Percentiles rank a stretch among this genome's conserved stretches.
These are phyloP conservation scores for Globisporangium yorkense DNA, from an alignment of 352 stramenopile genomes.

Conservation along the genomic window DNA sequence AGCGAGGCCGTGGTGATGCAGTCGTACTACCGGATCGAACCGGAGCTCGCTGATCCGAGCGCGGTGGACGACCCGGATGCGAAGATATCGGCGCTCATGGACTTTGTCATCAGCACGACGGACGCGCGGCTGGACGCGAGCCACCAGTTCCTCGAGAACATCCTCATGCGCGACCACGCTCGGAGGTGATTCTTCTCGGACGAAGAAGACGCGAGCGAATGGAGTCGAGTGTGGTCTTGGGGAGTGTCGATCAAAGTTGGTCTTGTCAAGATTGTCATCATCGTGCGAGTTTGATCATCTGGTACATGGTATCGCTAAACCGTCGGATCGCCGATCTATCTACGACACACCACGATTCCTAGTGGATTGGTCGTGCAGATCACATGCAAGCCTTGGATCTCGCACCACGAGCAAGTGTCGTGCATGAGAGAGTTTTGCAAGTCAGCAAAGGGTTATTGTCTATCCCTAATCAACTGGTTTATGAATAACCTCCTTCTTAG, in stretches of 20 bases:
- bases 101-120: slow-evolving; percentile 13
- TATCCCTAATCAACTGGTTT: neutral
- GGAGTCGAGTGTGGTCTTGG: neutral
- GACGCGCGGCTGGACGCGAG: slow-evolving; percentile 10
- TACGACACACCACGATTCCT: no score
- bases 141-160: slow-evolving; percentile 15
- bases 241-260: no score
- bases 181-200: neutral
- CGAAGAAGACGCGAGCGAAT: neutral
- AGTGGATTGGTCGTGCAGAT: no score
- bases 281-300: no score
- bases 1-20: slow-evolving; percentile 12
- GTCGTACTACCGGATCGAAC: slow-evolving; percentile 13
- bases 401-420: no score
- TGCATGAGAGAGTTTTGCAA: no score
- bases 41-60: slow-evolving; percentile 3
- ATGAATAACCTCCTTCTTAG: neutral
- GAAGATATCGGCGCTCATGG: slow-evolving; percentile 13
- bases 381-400: no score
- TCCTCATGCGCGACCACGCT: slow-evolving; percentile 9
- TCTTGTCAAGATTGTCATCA: no score
- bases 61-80: slow-evolving; percentile 1
- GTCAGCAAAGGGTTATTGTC: no score
- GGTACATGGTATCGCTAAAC: no score
- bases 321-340: no score